Evolutionary conservation across 1,139 yeast species (phyloP).

Genomic region (Suhomyces bolitotheri): DNA sequence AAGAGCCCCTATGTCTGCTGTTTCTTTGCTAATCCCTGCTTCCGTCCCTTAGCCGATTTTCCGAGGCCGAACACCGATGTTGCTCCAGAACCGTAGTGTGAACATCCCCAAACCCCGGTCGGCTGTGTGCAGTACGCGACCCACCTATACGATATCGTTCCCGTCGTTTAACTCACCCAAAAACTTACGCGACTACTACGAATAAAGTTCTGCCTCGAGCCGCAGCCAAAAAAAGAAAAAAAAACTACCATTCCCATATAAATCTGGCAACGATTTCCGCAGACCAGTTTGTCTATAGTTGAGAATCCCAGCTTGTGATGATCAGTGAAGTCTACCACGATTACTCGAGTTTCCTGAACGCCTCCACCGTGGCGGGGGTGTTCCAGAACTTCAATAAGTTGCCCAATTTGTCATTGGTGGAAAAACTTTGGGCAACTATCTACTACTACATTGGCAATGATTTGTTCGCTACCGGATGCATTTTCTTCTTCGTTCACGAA

Average conservation of each 20-base stretch:
- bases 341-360: conserved; percentile 41
- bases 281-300: too few relatives aligned
- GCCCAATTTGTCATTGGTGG: conserved; percentile 27
- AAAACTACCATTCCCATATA: too few relatives aligned
- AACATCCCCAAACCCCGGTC: too few relatives aligned
- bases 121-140: too few relatives aligned
- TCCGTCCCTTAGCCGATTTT: too few relatives aligned
- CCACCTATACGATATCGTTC: too few relatives aligned
- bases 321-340: conserved; percentile 37
- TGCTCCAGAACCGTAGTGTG: too few relatives aligned
- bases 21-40: too few relatives aligned
- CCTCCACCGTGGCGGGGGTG: conserved; percentile 39
- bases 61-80: too few relatives aligned
- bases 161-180: conserved; percentile 1
- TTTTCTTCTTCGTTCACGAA: conserved; percentile 46
- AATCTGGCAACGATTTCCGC: too few relatives aligned
- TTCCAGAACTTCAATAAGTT: conserved; percentile 38
- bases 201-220: not conserved
- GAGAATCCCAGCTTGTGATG: conserved; percentile 6
- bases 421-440: conserved; percentile 46
- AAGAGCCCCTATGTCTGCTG: too few relatives aligned
- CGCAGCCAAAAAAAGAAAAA: not conserved
- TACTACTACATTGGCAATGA: conserved; percentile 45
- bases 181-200: not conserved
- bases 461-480: conserved; percentile 47